Conservation (phyloP, 2,329 filamentous ascomycete species). For the Drechslerella dactyloides region DNA sequence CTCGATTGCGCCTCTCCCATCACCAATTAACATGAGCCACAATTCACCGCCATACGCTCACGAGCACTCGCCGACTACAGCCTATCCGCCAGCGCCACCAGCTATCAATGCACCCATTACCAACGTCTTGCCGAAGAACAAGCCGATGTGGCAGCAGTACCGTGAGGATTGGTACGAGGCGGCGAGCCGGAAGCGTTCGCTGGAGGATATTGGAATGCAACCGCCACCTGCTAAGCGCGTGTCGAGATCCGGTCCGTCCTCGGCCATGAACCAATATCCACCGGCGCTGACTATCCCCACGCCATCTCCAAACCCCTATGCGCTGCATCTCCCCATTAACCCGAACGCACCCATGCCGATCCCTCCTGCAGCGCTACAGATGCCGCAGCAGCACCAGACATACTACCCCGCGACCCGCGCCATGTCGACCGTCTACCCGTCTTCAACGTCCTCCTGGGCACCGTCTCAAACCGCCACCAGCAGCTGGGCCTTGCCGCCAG, state of each 20-base stretch:
- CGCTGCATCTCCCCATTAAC: constrained; percentile 57
- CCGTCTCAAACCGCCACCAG: constrained; percentile 59
- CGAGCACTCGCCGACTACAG: constrained; percentile 28
- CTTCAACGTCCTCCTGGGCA: constrained; percentile 63
- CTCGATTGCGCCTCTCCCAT: too few species aligned
- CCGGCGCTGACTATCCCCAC: constrained; percentile 64
- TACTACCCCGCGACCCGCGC: constrained; percentile 67
- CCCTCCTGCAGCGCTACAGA: constrained; percentile 51
- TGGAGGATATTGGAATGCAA: constrained; percentile 59
- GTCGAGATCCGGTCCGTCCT: constrained; percentile 55
- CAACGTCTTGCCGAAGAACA: constrained; percentile 58
- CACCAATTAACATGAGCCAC: constrained; percentile 43
- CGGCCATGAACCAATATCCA: constrained; percentile 60
- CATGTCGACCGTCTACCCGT: constrained; percentile 78
- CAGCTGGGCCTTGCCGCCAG: constrained; percentile 54
- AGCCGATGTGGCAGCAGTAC: constrained; percentile 57
- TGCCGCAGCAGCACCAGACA: constrained; percentile 21
- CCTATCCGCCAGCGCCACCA: constrained; percentile 47
- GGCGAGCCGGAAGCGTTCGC: constrained; percentile 60
- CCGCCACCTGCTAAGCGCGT: constrained; percentile 64
- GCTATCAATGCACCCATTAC: constrained; percentile 53
- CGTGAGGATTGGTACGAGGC: constrained; percentile 53
- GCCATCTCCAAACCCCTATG: constrained; percentile 60
- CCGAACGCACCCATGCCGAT: constrained; percentile 60
- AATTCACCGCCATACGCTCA: constrained; percentile 53